phyloP scores from a whole-genome alignment of 1,284 basidiomycete species.

The Lentinula novae-zelandiae region DNA sequence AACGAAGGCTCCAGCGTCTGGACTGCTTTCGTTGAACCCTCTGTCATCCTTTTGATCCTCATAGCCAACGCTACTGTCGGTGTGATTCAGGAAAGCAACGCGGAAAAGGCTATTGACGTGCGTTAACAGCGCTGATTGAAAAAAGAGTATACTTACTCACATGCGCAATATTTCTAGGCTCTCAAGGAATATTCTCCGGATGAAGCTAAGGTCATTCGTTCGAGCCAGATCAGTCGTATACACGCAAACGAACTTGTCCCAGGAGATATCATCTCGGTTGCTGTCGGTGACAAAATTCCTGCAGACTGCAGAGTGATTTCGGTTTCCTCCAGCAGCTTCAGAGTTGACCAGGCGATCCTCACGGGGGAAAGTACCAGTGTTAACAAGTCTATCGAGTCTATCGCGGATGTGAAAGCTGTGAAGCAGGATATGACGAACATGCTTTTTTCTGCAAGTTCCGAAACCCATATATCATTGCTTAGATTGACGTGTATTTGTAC shows the following conservation, averaged over 20 bases:
- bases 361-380: constrained; percentile 92
- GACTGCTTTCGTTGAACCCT: constrained; percentile 88
- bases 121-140: constrained; percentile 28
- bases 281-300: constrained; percentile 92
- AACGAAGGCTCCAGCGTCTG: constrained; percentile 61
- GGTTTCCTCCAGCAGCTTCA: constrained; percentile 89
- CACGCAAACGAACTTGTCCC: constrained; percentile 89
- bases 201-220: constrained; percentile 86
- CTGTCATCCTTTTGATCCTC: constrained; percentile 91
- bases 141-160: constrained; percentile 13
- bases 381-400: constrained; percentile 67
- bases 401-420: constrained; percentile 74
- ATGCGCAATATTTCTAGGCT: constrained; percentile 49
- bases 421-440: constrained; percentile 97
- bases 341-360: constrained; percentile 91
- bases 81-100: constrained; percentile 92
- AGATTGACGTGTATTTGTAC: neutral
- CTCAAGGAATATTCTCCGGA: constrained; percentile 94
- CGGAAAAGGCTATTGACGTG: constrained; percentile 94
- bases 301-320: constrained; percentile 89
- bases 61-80: constrained; percentile 93
- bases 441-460: constrained; percentile 73
- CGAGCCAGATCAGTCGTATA: constrained; percentile 66
- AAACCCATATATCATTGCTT: neutral
- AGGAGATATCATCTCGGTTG: constrained; percentile 86